Evolutionary conservation across 129 eudicot genomes (phyloP), one percentile per base, ranked within the genome.

Genomic region (Arctium lappa): DNA sequence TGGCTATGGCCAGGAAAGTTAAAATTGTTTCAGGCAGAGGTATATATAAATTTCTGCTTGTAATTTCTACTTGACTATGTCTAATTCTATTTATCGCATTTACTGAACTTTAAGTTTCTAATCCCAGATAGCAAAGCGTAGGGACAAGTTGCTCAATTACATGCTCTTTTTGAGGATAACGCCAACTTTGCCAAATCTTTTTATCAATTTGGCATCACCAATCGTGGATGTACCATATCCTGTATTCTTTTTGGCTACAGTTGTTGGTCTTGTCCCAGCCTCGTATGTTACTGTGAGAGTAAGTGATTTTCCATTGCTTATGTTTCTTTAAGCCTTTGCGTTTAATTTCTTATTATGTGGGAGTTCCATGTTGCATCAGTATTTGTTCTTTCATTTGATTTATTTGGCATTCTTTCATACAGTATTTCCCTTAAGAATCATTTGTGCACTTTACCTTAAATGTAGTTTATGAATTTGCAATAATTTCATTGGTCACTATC

Each of bases 1-100:
- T 92, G 96, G 96, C 70, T 94, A 83, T 94, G 98, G 98, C 97
- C 98, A 27, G 96, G 86, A 84, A 94, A 91, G 86, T 86, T 94
- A 85, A 88, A 84, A 81, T 85, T 80, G 73, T 92, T 94, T 76
- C 98, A 94, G 80, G 89, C 88, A 82, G 97, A 94, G 98, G 98
- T 94, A 84, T 6, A 69, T 69, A 69, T 40, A 50, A 12, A 13
- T 50, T 12, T 50, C 6, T 50, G 18, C 18, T 56, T 12, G 16
- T 13, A 53, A 15, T 6, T 53, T 53, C 65, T 27, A 53, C 65
- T 53, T 60, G 39, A 60, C 34, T 40, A 75, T 48, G 30, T 46
- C 12, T 44, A 22, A 13, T 46, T 16, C 18, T 10, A 75, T 36
- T 44, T 29, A 9, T n/a, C 22, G n/a, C 30, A 73, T 73, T 10